phyloP scores from a whole-genome alignment of 768 basidiomycete species.

The Tulasnella calospora region DNA sequence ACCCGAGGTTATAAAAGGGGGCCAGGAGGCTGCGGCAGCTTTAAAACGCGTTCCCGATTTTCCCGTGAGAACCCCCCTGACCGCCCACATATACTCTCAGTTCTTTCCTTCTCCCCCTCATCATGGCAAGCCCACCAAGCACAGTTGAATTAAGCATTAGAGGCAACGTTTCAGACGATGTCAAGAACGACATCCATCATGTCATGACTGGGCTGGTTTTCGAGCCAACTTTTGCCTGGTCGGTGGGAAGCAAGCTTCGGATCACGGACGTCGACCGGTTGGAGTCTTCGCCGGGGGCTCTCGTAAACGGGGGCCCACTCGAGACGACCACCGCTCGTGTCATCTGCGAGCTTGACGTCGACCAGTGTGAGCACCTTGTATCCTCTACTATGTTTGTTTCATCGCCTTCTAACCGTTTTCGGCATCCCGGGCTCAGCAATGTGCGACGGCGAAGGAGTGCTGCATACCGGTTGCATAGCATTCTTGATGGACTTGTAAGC shows the following conservation, averaged over 20 bases:
- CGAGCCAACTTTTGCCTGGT: neutral
- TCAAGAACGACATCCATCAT: neutral
- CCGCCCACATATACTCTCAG: neutral
- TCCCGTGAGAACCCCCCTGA: neutral
- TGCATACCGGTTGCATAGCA: conserved; percentile 15
- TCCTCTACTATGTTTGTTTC: neutral
- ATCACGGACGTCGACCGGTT: conserved; percentile 5
- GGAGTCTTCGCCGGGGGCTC: neutral
- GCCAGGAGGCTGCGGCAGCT: neutral
- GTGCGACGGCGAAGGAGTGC: neutral
- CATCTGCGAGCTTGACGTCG: neutral
- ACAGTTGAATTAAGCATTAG: neutral
- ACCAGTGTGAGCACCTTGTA: neutral
- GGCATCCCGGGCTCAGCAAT: neutral
- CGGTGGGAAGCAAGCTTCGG: neutral
- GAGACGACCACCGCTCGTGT: neutral
- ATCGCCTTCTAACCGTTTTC: neutral
- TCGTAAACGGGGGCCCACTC: neutral
- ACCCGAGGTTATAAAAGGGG: neutral
- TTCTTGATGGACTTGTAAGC: conserved; percentile 20
- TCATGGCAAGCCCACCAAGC: conserved; percentile 2
- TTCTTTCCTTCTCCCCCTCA: neutral
- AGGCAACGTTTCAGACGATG: neutral
- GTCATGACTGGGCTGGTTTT: neutral
- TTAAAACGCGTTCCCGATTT: neutral